Evolutionary conservation across 2,329 filamentous ascomycete species (phyloP).

Genomic region (Monilinia vaccinii-corymbosi): DNA sequence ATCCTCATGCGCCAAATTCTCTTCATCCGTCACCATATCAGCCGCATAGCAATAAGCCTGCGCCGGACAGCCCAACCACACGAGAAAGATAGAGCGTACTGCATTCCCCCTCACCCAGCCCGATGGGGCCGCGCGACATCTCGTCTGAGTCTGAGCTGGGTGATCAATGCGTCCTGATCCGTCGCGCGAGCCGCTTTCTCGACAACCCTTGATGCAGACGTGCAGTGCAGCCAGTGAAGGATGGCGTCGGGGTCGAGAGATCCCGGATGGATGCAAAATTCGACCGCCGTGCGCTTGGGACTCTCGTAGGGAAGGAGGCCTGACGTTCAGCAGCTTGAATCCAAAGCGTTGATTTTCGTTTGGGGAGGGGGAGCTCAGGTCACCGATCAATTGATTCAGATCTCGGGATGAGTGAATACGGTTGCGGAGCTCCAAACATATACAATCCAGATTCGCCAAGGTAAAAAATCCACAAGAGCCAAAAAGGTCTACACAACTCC

Average conservation of each 20-base stretch:
- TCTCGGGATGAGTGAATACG: not conserved
- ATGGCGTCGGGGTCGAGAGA: conserved; percentile 15
- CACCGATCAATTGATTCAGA: not conserved
- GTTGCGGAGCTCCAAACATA: too few species aligned
- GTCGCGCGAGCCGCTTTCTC: not conserved
- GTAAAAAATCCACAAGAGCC: too few species aligned
- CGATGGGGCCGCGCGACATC: not conserved
- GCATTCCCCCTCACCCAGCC: too few species aligned
- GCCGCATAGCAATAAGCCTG: not conserved
- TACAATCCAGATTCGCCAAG: too few species aligned
- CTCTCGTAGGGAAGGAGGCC: not conserved
- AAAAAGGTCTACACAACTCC: not conserved
- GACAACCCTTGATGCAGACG: conserved; percentile 14
- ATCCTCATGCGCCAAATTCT: too few species aligned
- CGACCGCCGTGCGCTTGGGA: conserved; percentile 16
- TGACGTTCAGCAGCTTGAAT: not conserved
- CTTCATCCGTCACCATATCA: not conserved
- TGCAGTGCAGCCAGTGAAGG: conserved; percentile 15
- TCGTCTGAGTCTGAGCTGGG: not conserved
- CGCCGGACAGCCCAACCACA: not conserved
- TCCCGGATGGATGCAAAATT: conserved; percentile 24
- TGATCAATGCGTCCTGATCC: not conserved
- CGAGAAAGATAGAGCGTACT: not conserved
- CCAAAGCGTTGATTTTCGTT: not conserved
- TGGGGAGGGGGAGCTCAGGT: not conserved